Evolutionary conservation across 1,284 basidiomycete species (phyloP), one percentile per base, ranked within the genome.

Genomic region (Peniophora sp.): DNA sequence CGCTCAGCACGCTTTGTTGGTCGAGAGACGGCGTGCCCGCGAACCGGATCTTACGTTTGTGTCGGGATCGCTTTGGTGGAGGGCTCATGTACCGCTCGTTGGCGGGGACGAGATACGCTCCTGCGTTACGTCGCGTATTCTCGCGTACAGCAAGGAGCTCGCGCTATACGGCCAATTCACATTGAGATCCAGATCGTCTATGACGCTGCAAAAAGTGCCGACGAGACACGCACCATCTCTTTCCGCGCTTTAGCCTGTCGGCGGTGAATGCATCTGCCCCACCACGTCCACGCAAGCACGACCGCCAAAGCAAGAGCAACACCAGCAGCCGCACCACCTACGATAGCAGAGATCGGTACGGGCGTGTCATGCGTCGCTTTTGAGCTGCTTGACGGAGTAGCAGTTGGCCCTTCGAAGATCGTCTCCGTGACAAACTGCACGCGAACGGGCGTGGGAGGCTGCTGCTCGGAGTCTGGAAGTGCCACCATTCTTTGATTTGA

Each of bases 301-400:
- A 67, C 64, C 3, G 67, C 55, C 9, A 79, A 52, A 6, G 76
- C 78, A 15, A 82, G 63, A 9, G 71, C 49, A 22, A 71, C 68
- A 17, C 80, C 79, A 2, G 66, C 78, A 2, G 60, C 65, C 1
- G 70, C 64, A 2, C 78, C 79, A 9, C 78, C 78, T 5, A 68
- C 74, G 54, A 82, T 76, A 5, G 76, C 73, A 15, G 60, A 73
- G 15, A 80, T 60, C 10, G 79, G 79, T 6, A 80, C 50, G 20
- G 54, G 36, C 3, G 54, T 17, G 18, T 51, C 37, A n/a, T 41
- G 15, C 37, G n/a, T n/a, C 18, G 6, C 8, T n/a, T 8, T 41
- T 20, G 37, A 5, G 12, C 27, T 32, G 27, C 27, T 41, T n/a
- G 37, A 41, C 37, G 37, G 37, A 5, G 18, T 20, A 5, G 37